Evolutionary conservation across 208 protist genomes (phyloP).

Genomic region (Porcisia hertigi): DNA sequence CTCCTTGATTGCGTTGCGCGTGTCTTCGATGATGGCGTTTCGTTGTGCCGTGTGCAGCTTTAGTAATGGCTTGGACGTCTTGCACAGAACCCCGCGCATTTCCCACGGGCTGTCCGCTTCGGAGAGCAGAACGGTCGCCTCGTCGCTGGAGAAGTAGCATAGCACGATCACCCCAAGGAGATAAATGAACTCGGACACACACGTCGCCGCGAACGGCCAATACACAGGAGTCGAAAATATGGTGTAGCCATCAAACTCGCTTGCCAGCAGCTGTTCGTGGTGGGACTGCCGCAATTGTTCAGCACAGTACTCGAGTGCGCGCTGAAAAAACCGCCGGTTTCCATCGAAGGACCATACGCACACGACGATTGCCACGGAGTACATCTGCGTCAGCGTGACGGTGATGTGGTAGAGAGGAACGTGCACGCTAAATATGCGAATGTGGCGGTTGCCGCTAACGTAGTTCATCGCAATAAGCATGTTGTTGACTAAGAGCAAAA

Average conservation of each 20-base stretch:
- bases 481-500: conserved; percentile 66
- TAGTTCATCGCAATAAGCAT: conserved; percentile 50
- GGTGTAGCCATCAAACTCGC: conserved; percentile 67
- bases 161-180: conserved; percentile 40
- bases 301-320: conserved; percentile 56
- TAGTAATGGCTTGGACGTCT: conserved; percentile 67
- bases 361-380: conserved; percentile 59
- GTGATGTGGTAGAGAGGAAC: conserved; percentile 79
- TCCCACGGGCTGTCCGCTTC: conserved; percentile 85
- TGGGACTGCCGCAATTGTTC: conserved; percentile 24
- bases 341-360: conserved; percentile 55
- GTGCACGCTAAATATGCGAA: conserved; percentile 75
- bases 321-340: conserved; percentile 54
- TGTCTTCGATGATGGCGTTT: conserved; percentile 80
- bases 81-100: conserved; percentile 55
- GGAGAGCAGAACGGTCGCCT: conserved; percentile 63
- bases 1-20: conserved; percentile 57
- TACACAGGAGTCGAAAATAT: conserved; percentile 74
- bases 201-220: conserved; percentile 68
- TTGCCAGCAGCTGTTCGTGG: conserved; percentile 30
- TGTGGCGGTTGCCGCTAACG: conserved; percentile 60
- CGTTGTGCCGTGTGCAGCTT: conserved; percentile 83
- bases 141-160: conserved; percentile 49
- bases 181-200: conserved; percentile 57
- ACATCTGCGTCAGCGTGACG: conserved; percentile 55